Evolutionary conservation across 2,329 filamentous ascomycete genomes (phyloP).

Genomic region (Talaromyces marneffei): DNA sequence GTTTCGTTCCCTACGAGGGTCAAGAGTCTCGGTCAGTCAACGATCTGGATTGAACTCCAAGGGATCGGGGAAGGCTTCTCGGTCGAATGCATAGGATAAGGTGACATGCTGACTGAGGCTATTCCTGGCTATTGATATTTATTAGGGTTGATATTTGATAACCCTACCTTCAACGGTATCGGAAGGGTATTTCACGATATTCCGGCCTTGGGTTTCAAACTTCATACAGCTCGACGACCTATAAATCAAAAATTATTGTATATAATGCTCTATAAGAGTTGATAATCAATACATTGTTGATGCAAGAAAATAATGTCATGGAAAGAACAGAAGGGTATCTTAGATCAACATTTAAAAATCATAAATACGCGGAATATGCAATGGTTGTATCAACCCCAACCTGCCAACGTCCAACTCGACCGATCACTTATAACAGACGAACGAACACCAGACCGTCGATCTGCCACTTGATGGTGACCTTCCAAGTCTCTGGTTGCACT

Average conservation of each 20-base stretch:
- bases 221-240: background rate
- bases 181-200: no score
- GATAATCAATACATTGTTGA: background rate
- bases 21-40: conserved; percentile 20
- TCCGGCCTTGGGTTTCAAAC: background rate
- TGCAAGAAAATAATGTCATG: background rate
- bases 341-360: background rate
- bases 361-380: background rate
- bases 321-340: conserved; percentile 11
- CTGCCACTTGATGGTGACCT: conserved; percentile 25
- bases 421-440: conserved; percentile 35
- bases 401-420: conserved; percentile 46
- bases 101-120: background rate
- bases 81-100: no score
- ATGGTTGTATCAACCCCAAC: conserved; percentile 36
- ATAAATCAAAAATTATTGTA: background rate
- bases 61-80: no score
- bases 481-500: conserved; percentile 43
- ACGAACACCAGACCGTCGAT: conserved; percentile 30
- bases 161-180: background rate
- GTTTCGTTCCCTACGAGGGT: conserved; percentile 23
- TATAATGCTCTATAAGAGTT: background rate
- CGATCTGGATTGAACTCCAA: conserved; percentile 26
- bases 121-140: background rate
- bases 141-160: no score